Percentiles rank a stretch among this genome's conserved stretches.
Conservation (phyloP, 2,329 filamentous ascomycete species). For the Penicillium brevicompactum region DNA sequence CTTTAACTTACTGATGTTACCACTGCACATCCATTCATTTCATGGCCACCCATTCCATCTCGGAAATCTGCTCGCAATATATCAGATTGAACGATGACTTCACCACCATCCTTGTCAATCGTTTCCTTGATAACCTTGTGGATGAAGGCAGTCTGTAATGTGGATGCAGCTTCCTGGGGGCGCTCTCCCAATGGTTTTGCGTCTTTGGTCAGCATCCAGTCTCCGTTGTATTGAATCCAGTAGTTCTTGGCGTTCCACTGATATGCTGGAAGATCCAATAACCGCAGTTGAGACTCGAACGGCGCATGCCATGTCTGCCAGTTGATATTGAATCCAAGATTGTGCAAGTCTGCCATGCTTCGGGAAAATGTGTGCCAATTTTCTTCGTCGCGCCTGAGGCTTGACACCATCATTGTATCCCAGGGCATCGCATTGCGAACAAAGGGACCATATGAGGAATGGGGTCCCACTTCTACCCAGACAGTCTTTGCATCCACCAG, state of each 20-base stretch:
- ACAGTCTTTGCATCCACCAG: not conserved
- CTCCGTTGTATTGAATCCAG: slow-evolving; percentile 71
- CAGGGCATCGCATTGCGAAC: not conserved
- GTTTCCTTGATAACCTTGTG: not conserved
- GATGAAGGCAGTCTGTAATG: not conserved
- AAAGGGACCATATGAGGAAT: not conserved
- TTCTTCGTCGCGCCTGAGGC: slow-evolving; percentile 62
- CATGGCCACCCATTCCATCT: slow-evolving; percentile 47
- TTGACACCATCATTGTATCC: not conserved
- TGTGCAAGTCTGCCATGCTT: slow-evolving; percentile 61
- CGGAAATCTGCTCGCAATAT: slow-evolving; percentile 32
- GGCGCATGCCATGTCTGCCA: slow-evolving; percentile 72
- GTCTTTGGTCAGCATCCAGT: slow-evolving; percentile 57
- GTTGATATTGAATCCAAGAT: slow-evolving; percentile 64
- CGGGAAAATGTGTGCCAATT: slow-evolving; percentile 66
- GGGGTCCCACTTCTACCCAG: not conserved
- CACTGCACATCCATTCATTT: slow-evolving; percentile 47
- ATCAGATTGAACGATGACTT: not conserved
- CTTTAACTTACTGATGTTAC: slow-evolving; percentile 48
- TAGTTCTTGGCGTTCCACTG: slow-evolving; percentile 72
- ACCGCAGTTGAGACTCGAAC: slow-evolving; percentile 59
- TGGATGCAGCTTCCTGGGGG: not conserved
- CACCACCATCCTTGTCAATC: not conserved
- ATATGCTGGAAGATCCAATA: slow-evolving; percentile 69
- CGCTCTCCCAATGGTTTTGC: not conserved